phyloP scores from a whole-genome alignment of 1,284 basidiomycete species.

The Moesziomyces parantarcticus region DNA sequence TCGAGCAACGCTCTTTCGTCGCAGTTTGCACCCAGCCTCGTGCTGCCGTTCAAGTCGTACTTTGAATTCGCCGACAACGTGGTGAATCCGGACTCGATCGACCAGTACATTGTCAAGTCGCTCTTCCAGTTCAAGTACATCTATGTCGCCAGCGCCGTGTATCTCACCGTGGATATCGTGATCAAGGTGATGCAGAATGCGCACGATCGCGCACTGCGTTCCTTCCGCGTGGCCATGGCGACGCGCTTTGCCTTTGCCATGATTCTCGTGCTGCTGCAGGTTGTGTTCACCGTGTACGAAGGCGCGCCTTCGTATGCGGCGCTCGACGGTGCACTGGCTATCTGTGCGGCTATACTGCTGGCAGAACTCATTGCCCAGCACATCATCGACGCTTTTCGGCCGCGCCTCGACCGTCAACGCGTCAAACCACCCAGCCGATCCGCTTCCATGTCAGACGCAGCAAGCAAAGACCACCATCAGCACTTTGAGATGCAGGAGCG shows the following conservation, averaged over 20 bases:
- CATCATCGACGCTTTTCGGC: constrained; percentile 14
- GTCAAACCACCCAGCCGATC: constrained; percentile 5
- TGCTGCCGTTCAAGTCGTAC: constrained; percentile 23
- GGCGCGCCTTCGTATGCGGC: constrained; percentile 20
- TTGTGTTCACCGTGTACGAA: constrained; percentile 28
- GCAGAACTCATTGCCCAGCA: constrained; percentile 33
- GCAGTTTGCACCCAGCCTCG: constrained; percentile 20
- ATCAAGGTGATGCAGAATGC: constrained; percentile 39
- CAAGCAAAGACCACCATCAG: no score
- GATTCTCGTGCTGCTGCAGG: constrained; percentile 26
- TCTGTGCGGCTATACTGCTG: constrained; percentile 33
- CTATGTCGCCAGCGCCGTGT: constrained; percentile 34
- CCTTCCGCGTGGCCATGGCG: constrained; percentile 26
- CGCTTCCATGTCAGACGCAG: background rate
- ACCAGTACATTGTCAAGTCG: constrained; percentile 19
- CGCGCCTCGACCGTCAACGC: constrained; percentile 11
- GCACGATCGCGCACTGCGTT: constrained; percentile 7
- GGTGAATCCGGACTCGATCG: constrained; percentile 31
- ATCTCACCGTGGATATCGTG: constrained; percentile 28
- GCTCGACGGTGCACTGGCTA: constrained; percentile 31
- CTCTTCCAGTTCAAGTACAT: constrained; percentile 49
- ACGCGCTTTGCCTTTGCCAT: constrained; percentile 24
- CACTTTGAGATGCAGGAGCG: no score
- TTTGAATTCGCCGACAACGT: constrained; percentile 36
- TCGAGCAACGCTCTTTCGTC: constrained; percentile 14